phyloP scores from a whole-genome alignment of 2,329 filamentous ascomycete genomes.

The Neofusicoccum sp. region DNA sequence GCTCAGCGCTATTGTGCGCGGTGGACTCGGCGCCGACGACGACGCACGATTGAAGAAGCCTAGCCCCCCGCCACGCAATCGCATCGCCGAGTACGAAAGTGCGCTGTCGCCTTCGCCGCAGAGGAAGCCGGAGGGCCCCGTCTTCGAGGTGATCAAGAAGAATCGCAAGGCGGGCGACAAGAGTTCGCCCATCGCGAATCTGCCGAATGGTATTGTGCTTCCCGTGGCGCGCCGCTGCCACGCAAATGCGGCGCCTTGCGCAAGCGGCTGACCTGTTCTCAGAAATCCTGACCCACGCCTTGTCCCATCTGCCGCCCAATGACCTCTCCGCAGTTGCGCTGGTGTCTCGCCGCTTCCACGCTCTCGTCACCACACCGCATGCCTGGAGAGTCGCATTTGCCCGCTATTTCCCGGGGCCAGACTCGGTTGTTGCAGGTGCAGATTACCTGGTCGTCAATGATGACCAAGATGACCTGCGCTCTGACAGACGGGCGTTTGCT shows the following conservation, averaged over 20 bases:
- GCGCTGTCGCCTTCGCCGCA: constrained; percentile 39
- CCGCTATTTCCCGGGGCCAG: constrained; percentile 80
- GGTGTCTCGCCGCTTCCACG: constrained; percentile 84
- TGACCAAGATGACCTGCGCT: constrained; percentile 52
- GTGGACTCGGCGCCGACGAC: constrained; percentile 22
- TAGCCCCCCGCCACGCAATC: constrained; percentile 47
- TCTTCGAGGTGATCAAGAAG: constrained; percentile 54
- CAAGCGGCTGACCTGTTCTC: constrained; percentile 27
- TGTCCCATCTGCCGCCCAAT: constrained; percentile 84
- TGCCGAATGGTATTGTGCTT: constrained; percentile 73
- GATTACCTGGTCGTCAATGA: constrained; percentile 46
- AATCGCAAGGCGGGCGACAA: constrained; percentile 44
- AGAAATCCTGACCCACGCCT: constrained; percentile 90
- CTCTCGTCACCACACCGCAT: constrained; percentile 83
- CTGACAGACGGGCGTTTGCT: constrained; percentile 76
- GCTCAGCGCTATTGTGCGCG: constrained; percentile 23
- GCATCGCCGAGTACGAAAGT: constrained; percentile 57
- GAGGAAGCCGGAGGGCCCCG: constrained; percentile 43
- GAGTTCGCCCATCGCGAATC: constrained; percentile 52
- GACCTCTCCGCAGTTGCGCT: constrained; percentile 79
- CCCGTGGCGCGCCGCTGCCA: not conserved
- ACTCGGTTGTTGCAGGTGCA: constrained; percentile 47
- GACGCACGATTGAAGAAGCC: constrained; percentile 36
- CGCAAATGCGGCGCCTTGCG: not conserved
- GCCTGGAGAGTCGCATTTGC: constrained; percentile 92